A percentile compares a stretch with the other conserved stretches of the same genome.
phyloP scores from a whole-genome alignment of 345 rosid species.

The Luvunga scandens region DNA sequence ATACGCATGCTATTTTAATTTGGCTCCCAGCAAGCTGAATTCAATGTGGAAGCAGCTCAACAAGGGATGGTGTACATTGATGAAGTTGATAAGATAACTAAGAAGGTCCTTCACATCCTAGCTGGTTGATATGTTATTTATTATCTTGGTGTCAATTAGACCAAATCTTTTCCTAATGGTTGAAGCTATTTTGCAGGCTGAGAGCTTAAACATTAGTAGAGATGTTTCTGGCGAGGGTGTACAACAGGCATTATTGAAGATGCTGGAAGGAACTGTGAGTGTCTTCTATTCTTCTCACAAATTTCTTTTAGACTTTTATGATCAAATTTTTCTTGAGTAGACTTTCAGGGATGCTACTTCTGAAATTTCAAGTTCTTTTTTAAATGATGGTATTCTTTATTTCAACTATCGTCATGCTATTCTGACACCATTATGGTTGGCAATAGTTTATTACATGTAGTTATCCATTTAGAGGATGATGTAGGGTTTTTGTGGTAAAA shows the following conservation, averaged over 20 bases:
- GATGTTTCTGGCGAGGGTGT: slow-evolving; percentile 99
- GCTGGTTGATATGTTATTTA: background rate
- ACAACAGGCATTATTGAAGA: slow-evolving; percentile 90
- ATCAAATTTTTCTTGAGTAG: background rate
- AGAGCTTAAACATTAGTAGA: slow-evolving; percentile 87
- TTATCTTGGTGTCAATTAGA: background rate
- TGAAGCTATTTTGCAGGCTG: slow-evolving; percentile 57
- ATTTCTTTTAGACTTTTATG: background rate
- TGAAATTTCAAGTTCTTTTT: background rate
- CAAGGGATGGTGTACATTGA: slow-evolving; percentile 95
- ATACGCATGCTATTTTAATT: slow-evolving; percentile 13
- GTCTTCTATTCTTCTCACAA: slow-evolving; percentile 7
- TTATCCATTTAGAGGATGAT: background rate
- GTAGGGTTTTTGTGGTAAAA: background rate
- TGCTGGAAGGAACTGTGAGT: slow-evolving; percentile 99
- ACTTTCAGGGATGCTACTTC: background rate
- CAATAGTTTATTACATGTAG: background rate
- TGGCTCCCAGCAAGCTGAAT: slow-evolving; percentile 69
- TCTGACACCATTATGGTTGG: background rate
- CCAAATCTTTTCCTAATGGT: background rate
- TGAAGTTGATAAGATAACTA: slow-evolving; percentile 97
- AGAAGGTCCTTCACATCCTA: slow-evolving; percentile 51
- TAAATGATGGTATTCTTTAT: background rate
- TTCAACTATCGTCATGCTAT: background rate
- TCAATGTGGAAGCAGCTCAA: slow-evolving; percentile 95